These are phyloP conservation scores for Sporobolomyces roseus DNA, from an alignment of 768 basidiomycete species.

Conservation along the genomic window DNA sequence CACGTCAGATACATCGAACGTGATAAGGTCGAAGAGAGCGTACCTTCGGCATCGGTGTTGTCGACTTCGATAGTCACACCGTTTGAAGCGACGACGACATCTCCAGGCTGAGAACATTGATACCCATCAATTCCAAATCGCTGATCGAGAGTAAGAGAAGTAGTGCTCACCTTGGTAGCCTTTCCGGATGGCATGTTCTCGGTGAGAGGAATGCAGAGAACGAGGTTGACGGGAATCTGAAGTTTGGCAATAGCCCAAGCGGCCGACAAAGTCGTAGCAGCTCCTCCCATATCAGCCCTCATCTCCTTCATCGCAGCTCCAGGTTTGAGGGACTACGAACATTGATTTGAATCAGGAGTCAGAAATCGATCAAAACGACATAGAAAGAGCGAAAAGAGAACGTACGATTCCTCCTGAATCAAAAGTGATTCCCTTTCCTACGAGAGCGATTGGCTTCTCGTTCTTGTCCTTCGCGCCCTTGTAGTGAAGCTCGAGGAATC, in stretches of 20 bases:
- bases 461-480: conserved; percentile 61
- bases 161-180: no score
- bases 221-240: conserved; percentile 71
- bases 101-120: no score
- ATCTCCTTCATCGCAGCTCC: conserved; percentile 54
- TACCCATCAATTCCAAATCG: no score
- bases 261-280: conserved; percentile 69
- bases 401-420: conserved; percentile 59
- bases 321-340: conserved; percentile 63
- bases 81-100: conserved; percentile 53
- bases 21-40: conserved; percentile 54
- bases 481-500: conserved; percentile 84
- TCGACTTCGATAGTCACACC: conserved; percentile 78
- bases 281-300: conserved; percentile 57
- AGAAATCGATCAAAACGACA: conserved; percentile 54
- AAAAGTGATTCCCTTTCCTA: conserved; percentile 84
- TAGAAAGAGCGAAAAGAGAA: neutral
- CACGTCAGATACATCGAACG: neutral
- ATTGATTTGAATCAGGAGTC: no score
- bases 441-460: conserved; percentile 48
- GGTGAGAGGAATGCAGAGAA: conserved; percentile 67
- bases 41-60: conserved; percentile 79
- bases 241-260: conserved; percentile 76
- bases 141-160: no score
- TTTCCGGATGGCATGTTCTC: conserved; percentile 74